These are phyloP conservation scores for Trichoderma polysporum DNA, from an alignment of 2,329 filamentous ascomycete genomes.

Conservation along the genomic window DNA sequence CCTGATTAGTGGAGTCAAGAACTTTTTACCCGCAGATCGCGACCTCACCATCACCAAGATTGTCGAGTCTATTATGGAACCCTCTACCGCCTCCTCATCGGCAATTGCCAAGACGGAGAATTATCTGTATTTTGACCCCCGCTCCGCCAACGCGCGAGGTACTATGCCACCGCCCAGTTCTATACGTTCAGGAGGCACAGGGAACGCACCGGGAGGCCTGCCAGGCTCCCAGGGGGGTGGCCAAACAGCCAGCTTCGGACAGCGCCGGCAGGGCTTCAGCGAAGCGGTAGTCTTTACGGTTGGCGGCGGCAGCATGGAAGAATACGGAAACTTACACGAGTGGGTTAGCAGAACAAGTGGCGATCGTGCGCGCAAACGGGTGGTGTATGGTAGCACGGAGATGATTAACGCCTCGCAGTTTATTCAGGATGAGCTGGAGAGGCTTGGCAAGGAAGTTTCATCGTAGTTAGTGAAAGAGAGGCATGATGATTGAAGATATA, in stretches of 20 bases:
- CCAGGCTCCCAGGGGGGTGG: conserved; percentile 56
- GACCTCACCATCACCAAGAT: conserved; percentile 98
- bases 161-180: conserved; percentile 80
- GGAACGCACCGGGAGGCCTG: conserved; percentile 47
- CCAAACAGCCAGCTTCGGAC: conserved; percentile 82
- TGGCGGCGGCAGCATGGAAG: conserved; percentile 96
- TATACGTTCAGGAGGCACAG: conserved; percentile 46
- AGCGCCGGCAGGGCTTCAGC: conserved; percentile 82
- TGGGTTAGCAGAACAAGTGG: conserved; percentile 77
- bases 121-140: conserved; percentile 95
- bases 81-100: conserved; percentile 80
- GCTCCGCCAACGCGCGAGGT: conserved; percentile 87
- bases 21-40: conserved; percentile 93
- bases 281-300: conserved; percentile 94
- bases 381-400: conserved; percentile 94
- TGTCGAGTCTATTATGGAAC: conserved; percentile 97
- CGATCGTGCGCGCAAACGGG: conserved; percentile 67
- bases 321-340: conserved; percentile 95
- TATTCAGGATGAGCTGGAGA: conserved; percentile 62
- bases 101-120: conserved; percentile 95
- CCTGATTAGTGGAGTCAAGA: conserved; percentile 93
- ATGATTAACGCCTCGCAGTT: conserved; percentile 69
- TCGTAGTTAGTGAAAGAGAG: conserved; percentile 28
- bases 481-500: not conserved
- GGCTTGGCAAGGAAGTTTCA: conserved; percentile 57